Base-by-base conservation (phyloP, 148 eudicot species). In the Polygonum maritimum region DNA sequence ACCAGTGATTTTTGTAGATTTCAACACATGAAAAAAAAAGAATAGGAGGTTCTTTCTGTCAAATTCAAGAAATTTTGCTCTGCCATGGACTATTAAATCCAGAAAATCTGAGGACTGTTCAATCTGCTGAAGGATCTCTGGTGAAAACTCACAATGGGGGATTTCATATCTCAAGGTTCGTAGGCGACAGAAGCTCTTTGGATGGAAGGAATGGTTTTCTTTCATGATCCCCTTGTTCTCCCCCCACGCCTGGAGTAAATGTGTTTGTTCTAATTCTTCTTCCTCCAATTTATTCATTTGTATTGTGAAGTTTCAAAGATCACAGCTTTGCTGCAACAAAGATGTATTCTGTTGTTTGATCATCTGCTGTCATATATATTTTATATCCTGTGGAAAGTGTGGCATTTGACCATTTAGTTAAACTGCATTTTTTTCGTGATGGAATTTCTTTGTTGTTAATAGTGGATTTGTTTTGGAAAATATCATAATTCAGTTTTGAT, bases 1-100 rank as follows among this genome's bases (percentile, higher is more conserved):
- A 33, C 70, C 16, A 63, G 16, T 35, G 70, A 63, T 63, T 67
- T 60, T 36, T 67, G 71, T 67, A 67, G 71, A 67, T 67, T 67
- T 16, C 21, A 67, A 36, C 45, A 16, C 19, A 67, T 33, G 41
- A 67, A 67, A 63, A 36, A 67, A 16, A 38, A n/a, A n/a, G n/a
- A 36, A 21, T 26, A 26, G 31, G 21, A 22, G 5, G 13, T 22
- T 60, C 58, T 26, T 26, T 38, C 31, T 62, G 69, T 62, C 38
- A 62, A 35, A 35, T 35, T 33, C 70, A 63, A 35, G 57, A 35
- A 13, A 63, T 31, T 31, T 33, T 35, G 70, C 15, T 63, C 70
- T 33, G 40, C n/a, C 70, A 44, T 63, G 6, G 18, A 1, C 35
- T 63, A 7, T n/a, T 57, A 9, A 21, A 9, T 3, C 63, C n/a